Conservation (phyloP, 116 monocot species). For the Dioscorea cayenensis region DNA sequence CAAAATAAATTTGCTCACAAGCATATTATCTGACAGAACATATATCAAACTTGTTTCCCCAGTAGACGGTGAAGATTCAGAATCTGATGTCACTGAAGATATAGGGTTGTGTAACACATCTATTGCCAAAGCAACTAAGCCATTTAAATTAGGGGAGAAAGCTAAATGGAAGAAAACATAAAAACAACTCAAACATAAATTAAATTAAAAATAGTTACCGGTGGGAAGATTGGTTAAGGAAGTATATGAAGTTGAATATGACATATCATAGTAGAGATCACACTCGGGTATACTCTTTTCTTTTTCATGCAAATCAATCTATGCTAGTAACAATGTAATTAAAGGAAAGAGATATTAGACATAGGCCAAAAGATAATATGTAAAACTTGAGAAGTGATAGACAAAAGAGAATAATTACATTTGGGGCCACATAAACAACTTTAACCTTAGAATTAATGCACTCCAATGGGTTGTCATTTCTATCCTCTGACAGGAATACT, state of each 20-base stretch:
- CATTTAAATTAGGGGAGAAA: too few species aligned
- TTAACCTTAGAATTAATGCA: constrained; percentile 39
- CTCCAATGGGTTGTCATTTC: constrained; percentile 43
- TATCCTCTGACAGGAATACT: constrained; percentile 46
- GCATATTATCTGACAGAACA: too few species aligned
- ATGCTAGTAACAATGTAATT: not conserved
- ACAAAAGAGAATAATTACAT: constrained; percentile 11
- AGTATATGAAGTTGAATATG: constrained; percentile 13
- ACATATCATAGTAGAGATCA: constrained; percentile 82
- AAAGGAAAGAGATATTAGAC: not conserved
- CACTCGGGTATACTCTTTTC: constrained; percentile 21
- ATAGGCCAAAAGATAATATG: not conserved
- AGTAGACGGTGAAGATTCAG: too few species aligned
- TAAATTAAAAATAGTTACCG: too few species aligned
- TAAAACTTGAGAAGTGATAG: not conserved
- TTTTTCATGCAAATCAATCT: constrained; percentile 29
- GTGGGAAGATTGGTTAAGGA: not conserved
- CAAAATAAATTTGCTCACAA: too few species aligned
- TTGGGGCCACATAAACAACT: constrained; percentile 27
- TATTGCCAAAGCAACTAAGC: too few species aligned
- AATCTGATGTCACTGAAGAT: too few species aligned
- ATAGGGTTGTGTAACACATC: too few species aligned
- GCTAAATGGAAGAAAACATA: too few species aligned
- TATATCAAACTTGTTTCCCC: too few species aligned
- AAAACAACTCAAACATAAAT: too few species aligned